Evolutionary conservation across 257 asterid genomes (phyloP).

Genomic region (Solanum infundibuliforme): DNA sequence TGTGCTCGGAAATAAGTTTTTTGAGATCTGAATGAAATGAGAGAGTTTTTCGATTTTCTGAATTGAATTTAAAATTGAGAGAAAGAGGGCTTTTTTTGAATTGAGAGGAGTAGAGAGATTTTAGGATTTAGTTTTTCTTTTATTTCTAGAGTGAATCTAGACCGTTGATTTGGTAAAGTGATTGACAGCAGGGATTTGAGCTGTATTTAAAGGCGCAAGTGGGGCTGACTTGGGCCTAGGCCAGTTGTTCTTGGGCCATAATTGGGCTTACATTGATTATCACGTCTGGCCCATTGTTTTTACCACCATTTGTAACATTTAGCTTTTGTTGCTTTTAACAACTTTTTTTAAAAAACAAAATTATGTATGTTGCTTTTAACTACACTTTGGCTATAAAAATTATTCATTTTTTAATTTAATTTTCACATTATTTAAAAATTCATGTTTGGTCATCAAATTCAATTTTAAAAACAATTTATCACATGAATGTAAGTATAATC

Average conservation of each 20-base stretch:
- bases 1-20: background rate
- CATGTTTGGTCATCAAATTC: no score
- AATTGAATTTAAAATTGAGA: background rate
- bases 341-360: background rate
- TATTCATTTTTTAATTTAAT: no score
- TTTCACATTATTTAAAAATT: background rate
- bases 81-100: background rate
- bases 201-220: background rate
- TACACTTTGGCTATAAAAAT: background rate
- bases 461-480: background rate
- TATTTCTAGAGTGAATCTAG: background rate
- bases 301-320: background rate
- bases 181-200: slow-evolving; percentile 3
- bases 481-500: background rate
- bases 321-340: background rate
- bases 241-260: background rate
- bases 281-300: background rate
- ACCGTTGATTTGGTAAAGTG: background rate
- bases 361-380: background rate
- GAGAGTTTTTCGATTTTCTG: background rate
- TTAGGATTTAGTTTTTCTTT: background rate
- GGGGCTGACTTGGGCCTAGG: background rate
- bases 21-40: background rate
- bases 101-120: slow-evolving; percentile 10
- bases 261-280: background rate